Conservation (phyloP, 139 green algal species). For the Coccomyxa sp. region DNA sequence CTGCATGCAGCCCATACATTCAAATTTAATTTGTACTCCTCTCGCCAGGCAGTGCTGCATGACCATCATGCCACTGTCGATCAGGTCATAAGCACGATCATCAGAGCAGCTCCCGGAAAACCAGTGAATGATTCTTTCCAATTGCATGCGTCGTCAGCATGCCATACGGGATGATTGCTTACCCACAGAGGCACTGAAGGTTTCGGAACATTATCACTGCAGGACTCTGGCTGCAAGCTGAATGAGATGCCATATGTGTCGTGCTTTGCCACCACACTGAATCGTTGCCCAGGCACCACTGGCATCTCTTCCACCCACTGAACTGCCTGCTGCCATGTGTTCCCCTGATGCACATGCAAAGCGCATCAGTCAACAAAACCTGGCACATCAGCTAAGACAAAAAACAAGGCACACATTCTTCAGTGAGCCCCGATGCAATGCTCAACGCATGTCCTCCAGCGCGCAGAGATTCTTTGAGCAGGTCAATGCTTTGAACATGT, state of each 20-base stretch:
- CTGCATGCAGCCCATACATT: background rate
- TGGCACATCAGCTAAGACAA: background rate
- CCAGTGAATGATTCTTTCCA: background rate
- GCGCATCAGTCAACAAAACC: background rate
- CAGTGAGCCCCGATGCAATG: background rate
- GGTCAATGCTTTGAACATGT: no score
- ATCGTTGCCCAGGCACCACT: constrained; percentile 23
- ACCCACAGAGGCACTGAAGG: constrained; percentile 8
- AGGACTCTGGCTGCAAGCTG: background rate
- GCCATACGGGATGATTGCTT: background rate
- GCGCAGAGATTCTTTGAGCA: no score
- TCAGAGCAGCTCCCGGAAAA: no score
- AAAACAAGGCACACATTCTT: background rate
- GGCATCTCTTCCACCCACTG: constrained; percentile 59
- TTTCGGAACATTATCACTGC: background rate
- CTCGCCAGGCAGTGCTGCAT: background rate
- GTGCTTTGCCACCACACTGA: constrained; percentile 43
- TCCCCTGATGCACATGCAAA: constrained; percentile 20
- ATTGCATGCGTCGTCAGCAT: background rate
- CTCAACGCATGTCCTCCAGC: no score
- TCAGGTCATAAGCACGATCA: no score
- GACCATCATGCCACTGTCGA: no score
- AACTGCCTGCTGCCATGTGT: constrained; percentile 67
- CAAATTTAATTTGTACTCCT: background rate
- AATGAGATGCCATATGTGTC: constrained; percentile 65